A percentile compares a stretch with the other conserved stretches of the same genome.
Conservation (phyloP, 768 basidiomycete species). For the Daedaleopsis sinensis region DNA sequence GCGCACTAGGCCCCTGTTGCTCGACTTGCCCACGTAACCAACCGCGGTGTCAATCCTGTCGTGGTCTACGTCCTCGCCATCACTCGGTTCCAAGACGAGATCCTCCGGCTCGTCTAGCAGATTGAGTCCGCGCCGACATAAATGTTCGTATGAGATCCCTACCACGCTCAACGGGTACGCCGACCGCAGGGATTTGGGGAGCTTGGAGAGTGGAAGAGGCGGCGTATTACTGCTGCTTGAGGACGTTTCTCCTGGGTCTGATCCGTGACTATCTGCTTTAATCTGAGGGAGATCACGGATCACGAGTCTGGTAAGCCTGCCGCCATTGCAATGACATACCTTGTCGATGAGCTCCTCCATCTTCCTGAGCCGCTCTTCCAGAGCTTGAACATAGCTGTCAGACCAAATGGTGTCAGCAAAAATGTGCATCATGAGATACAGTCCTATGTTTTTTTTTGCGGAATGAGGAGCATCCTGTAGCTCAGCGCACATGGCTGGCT, state of each 20-base stretch:
- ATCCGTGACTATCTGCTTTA: not conserved
- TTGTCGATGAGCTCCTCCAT: slow-evolving; percentile 25
- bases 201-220: too few species aligned
- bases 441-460: too few species aligned
- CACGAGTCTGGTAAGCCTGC: not conserved
- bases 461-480: too few species aligned
- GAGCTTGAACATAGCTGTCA: slow-evolving; percentile 20
- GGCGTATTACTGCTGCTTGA: too few species aligned
- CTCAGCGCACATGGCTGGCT: too few species aligned
- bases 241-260: too few species aligned
- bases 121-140: not conserved
- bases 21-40: slow-evolving; percentile 25
- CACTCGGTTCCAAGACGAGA: not conserved
- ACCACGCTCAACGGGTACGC: not conserved
- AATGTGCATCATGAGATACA: too few species aligned
- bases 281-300: not conserved
- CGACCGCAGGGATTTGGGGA: not conserved
- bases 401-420: too few species aligned
- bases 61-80: not conserved
- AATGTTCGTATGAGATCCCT: not conserved
- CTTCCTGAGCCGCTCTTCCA: slow-evolving; percentile 22
- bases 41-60: not conserved
- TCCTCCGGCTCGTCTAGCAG: not conserved
- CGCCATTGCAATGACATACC: not conserved
- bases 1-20: slow-evolving; percentile 20